A percentile compares a stretch with the other conserved stretches of the same genome.
Evolutionary conservation across 352 stramenopile species (phyloP).

Genomic region (Pythium phragmitis): DNA sequence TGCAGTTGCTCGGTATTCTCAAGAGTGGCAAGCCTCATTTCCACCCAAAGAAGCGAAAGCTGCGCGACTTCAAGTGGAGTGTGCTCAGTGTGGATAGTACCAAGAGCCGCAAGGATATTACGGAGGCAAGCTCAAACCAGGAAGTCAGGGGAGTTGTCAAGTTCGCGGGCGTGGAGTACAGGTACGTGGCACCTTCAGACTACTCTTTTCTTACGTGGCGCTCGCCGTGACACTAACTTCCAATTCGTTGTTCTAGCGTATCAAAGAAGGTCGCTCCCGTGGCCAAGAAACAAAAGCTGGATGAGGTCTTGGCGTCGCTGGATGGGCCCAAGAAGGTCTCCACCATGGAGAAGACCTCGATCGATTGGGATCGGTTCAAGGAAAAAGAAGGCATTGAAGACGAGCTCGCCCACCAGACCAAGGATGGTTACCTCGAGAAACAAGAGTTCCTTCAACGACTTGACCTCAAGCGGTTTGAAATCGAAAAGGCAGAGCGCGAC

Average conservation of each 20-base stretch:
- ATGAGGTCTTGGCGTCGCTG: conserved; percentile 86
- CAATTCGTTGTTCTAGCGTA: conserved; percentile 22
- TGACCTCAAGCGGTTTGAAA: conserved; percentile 87
- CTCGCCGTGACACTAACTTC: conserved; percentile 13
- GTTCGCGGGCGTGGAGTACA: conserved; percentile 86
- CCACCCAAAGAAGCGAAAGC: conserved; percentile 58
- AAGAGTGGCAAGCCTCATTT: conserved; percentile 48
- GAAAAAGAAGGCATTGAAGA: conserved; percentile 90
- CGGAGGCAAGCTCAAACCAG: conserved; percentile 14
- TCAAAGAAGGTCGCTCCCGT: conserved; percentile 21
- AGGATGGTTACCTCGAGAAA: conserved; percentile 95
- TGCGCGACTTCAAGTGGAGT: conserved; percentile 69
- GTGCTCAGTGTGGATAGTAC: conserved; percentile 72
- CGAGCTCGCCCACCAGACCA: conserved; percentile 91
- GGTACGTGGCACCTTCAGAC: conserved; percentile 22
- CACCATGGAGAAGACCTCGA: conserved; percentile 93
- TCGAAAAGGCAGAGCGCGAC: conserved; percentile 87
- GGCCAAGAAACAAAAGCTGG: conserved; percentile 48
- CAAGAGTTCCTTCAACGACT: conserved; percentile 94
- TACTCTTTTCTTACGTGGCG: neutral
- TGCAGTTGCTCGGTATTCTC: conserved; percentile 50
- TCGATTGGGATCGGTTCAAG: conserved; percentile 97
- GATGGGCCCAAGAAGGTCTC: conserved; percentile 90
- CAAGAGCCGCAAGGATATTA: conserved; percentile 48
- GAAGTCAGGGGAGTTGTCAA: conserved; percentile 66